These are phyloP conservation scores for Cadophora sp. DNA, from an alignment of 2,329 filamentous ascomycete genomes.

Conservation along the genomic window DNA sequence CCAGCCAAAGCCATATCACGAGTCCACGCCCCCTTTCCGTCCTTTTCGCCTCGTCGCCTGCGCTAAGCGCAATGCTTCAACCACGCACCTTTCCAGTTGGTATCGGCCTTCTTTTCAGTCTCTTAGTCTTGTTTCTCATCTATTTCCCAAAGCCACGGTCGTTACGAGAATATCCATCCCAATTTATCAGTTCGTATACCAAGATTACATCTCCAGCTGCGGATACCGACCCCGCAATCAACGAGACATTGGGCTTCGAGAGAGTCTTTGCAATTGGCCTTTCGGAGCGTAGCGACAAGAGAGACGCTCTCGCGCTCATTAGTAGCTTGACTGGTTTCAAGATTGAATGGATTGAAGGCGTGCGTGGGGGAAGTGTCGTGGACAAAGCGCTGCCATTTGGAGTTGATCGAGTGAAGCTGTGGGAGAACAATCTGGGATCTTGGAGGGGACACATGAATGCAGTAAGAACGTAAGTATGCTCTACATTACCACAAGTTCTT, in stretches of 20 bases:
- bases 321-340: slow-evolving; percentile 51
- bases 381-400: slow-evolving; percentile 51
- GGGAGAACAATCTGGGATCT: slow-evolving; percentile 48
- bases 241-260: slow-evolving; percentile 20
- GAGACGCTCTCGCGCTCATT: slow-evolving; percentile 54
- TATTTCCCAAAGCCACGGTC: not conserved
- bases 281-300: slow-evolving; percentile 55
- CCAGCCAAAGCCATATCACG: not conserved
- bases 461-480: slow-evolving; percentile 38
- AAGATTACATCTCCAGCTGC: not conserved
- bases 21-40: not conserved
- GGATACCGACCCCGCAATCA: not conserved
- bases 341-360: slow-evolving; percentile 52
- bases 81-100: slow-evolving; percentile 9
- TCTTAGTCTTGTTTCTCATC: slow-evolving; percentile 2
- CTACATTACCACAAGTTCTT: not conserved
- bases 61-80: not conserved
- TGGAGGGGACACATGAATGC: slow-evolving; percentile 51
- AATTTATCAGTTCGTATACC: slow-evolving; percentile 8
- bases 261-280: slow-evolving; percentile 55
- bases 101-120: not conserved
- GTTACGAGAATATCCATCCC: not conserved
- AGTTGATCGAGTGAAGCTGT: slow-evolving; percentile 18
- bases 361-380: slow-evolving; percentile 48
- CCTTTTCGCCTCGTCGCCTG: not conserved